phyloP scores from a whole-genome alignment of 1,139 yeast genomes.

The Geotrichum histeridarum region DNA sequence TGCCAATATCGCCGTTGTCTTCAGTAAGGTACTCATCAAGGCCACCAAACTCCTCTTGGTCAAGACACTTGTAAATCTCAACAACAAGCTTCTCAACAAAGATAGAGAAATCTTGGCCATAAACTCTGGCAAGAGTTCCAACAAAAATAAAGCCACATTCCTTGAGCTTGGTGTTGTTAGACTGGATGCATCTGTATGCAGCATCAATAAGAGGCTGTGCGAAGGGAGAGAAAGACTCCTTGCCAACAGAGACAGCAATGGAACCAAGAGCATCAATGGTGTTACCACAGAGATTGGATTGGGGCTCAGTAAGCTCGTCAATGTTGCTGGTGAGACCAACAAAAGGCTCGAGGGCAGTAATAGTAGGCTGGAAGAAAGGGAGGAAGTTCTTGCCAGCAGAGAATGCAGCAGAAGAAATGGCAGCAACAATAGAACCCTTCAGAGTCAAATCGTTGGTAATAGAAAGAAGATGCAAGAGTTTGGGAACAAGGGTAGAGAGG shows the following conservation, averaged over 20 bases:
- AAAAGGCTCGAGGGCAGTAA: conserved; percentile 75
- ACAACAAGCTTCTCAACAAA: conserved; percentile 81
- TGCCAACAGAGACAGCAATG: conserved; percentile 95
- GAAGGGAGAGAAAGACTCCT: conserved; percentile 75
- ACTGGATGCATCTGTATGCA: conserved; percentile 72
- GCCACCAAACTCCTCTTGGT: conserved; percentile 50
- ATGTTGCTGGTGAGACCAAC: conserved; percentile 45
- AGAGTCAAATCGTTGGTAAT: conserved; percentile 60
- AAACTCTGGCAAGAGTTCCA: conserved; percentile 90
- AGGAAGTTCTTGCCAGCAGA: conserved; percentile 85
- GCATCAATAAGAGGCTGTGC: conserved; percentile 89
- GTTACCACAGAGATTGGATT: conserved; percentile 63
- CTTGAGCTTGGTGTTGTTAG: conserved; percentile 79
- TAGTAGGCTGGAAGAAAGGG: conserved; percentile 80
- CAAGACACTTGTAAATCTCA: conserved; percentile 74
- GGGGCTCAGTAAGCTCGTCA: conserved; percentile 35
- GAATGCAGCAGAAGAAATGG: conserved; percentile 94
- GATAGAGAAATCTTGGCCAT: conserved; percentile 83
- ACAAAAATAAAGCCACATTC: conserved; percentile 93
- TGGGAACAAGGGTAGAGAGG: conserved; percentile 84
- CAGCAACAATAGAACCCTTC: conserved; percentile 86
- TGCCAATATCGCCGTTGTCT: conserved; percentile 29
- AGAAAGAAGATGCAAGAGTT: conserved; percentile 73
- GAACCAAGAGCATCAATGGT: conserved; percentile 92
- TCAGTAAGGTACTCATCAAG: conserved; percentile 35